Evolutionary conservation across 345 rosid species (phyloP), one percentile per base, ranked within the genome.

Genomic region (Euphorbia pulcherrima): DNA sequence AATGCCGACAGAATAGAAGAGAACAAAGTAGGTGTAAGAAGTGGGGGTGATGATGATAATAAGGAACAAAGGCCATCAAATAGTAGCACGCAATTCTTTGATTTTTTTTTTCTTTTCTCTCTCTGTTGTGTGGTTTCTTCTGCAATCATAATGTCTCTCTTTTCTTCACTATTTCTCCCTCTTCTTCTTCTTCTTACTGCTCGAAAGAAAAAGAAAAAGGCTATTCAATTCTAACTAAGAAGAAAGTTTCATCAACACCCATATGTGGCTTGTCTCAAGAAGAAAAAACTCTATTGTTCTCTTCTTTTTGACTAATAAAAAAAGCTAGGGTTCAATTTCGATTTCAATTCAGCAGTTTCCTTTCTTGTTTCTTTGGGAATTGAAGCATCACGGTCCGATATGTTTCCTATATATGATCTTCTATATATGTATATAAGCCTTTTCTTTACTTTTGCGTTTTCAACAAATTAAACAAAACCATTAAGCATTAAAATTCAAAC

Each of bases 311-410:
- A 9, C 63, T 40, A 11, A 40, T 17, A 6, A 56, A 56, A 24
- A 11, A 27, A 11, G 1, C 3, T 7, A 39, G 29, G 79, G 67
- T 68, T 72, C 47, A 44, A 17, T 21, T 53, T 70, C 53, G 62
- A 67, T 65, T 62, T 71, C 61, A 29, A 59, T 50, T 60, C 18
- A 48, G 63, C 67, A 60, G 56, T 46, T 17, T 69, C 66, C 74
- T 52, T 71, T 67, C 68, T 50, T 51, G 77, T 76, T 57, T 46
- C 64, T 67, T 17, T 74, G 88, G 88, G 88, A 80, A 85, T 78
- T 33, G 88, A 84, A 84, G 88, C 88, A 72, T 67, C 84, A 78
- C 65, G 85, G 88, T 84, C 88, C 85, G 88, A 84, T 28, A n/a
- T 69, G 71, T 68, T 75, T 76, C 68, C 68, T 73, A 71, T 64